phyloP scores from a whole-genome alignment of 768 basidiomycete genomes.

The Neoboletus brunneissimus region DNA sequence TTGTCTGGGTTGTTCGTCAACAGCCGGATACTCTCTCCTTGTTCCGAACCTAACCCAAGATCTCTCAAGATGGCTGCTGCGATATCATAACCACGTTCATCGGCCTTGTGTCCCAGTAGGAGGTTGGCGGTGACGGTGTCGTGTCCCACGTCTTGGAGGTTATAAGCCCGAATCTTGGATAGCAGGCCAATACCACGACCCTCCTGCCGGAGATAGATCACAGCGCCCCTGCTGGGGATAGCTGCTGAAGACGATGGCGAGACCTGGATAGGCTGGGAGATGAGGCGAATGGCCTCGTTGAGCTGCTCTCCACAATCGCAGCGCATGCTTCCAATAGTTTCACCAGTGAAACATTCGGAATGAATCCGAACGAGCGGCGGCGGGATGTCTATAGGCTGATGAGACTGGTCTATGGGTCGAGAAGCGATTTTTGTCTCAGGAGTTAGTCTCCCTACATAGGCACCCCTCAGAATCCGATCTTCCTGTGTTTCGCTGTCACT shows the following conservation, averaged over 20 bases:
- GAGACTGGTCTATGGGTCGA: slow-evolving; percentile 24
- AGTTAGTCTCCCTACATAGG: slow-evolving; percentile 85
- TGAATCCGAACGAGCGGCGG: slow-evolving; percentile 91
- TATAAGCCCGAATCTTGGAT: slow-evolving; percentile 96
- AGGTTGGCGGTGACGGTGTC: slow-evolving; percentile 99
- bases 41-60: slow-evolving; percentile 64
- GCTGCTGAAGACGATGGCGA: slow-evolving; percentile 35
- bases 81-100: slow-evolving; percentile 90
- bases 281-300: slow-evolving; percentile 92
- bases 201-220: slow-evolving; percentile 95
- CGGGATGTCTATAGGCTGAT: slow-evolving; percentile 40
- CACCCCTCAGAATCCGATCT: slow-evolving; percentile 91
- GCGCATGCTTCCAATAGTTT: slow-evolving; percentile 96
- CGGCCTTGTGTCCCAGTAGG: slow-evolving; percentile 90
- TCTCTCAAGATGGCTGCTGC: slow-evolving; percentile 90
- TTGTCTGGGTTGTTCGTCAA: slow-evolving; percentile 99
- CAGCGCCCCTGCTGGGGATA: slow-evolving; percentile 85
- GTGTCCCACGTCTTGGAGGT: slow-evolving; percentile 95
- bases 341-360: slow-evolving; percentile 98
- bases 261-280: slow-evolving; percentile 65
- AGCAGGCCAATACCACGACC: slow-evolving; percentile 95
- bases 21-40: slow-evolving; percentile 62
- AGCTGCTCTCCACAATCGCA: slow-evolving; percentile 99
- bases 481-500: slow-evolving; percentile 81
- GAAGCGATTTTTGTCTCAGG: slow-evolving; percentile 49